phyloP scores from a whole-genome alignment of 192 early-diverging fungal species.

The Umbelopsis isabellina region DNA sequence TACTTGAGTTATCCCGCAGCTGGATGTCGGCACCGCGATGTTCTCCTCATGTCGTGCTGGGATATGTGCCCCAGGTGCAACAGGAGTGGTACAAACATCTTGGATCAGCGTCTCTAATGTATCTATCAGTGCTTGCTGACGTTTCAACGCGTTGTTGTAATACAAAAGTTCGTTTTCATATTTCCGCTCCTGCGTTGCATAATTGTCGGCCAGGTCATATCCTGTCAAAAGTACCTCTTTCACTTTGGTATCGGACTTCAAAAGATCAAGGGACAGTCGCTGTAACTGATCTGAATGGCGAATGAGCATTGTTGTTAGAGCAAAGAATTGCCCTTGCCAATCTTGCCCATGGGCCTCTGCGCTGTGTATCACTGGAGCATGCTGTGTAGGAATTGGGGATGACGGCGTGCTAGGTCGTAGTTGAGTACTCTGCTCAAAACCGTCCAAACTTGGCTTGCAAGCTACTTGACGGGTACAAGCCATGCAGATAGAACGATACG shows the following conservation, averaged over 20 bases:
- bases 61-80: neutral
- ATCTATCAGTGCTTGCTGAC: constrained; percentile 30
- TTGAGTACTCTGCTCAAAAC: neutral
- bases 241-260: constrained; percentile 33
- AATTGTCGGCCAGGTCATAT: neutral
- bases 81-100: constrained; percentile 23
- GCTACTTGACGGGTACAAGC: constrained; percentile 13
- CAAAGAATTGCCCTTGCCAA: constrained; percentile 27
- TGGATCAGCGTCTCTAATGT: constrained; percentile 24
- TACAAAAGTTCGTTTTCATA: constrained; percentile 29
- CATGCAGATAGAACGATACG: constrained; percentile 9
- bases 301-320: constrained; percentile 27
- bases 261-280: constrained; percentile 28
- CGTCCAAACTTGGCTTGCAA: neutral
- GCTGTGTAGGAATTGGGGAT: constrained; percentile 3
- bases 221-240: constrained; percentile 23
- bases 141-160: constrained; percentile 24
- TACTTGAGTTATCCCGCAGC: neutral
- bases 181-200: constrained; percentile 28
- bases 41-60: neutral
- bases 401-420: neutral
- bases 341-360: neutral
- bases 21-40: neutral
- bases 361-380: neutral
- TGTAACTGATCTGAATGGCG: constrained; percentile 35